Evolutionary conservation across 1,284 basidiomycete species (phyloP), one percentile per base, ranked within the genome.

Genomic region (Mycosarcoma mackinlayi): DNA sequence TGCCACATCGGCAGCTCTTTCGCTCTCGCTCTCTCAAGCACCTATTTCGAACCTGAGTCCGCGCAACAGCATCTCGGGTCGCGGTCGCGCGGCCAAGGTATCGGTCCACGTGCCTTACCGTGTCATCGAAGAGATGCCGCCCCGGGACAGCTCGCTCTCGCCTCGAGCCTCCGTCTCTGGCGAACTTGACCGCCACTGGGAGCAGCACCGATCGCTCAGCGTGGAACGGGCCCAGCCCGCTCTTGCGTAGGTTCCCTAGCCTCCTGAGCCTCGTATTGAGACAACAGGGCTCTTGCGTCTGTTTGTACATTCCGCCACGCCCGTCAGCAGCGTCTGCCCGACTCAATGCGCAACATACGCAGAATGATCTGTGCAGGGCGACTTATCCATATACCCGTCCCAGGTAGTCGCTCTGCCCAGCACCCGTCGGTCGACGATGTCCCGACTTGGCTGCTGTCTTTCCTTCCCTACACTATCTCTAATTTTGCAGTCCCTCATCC

Each of bases 61-160:
- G 18, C 59, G 59, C 46, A 62, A 25, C 59, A 68, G 59, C 65
- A 62, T 68, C 37, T 62, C 65, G 16, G 59, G 54, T 18, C 59
- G 59, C 18, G 50, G 57, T 1, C 54, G 59, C 13, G 50, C 46
- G 6, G 50, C 60, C 50, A 62, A 58, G 42, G 47, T 56, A 2
- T 58, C 56, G 18, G 57, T 71, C 19, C 62, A 66, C 19, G 58
- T 71, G 11, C 57, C 60, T 14, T 55, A 57, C 24, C 53, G 49
- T 28, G 53, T 62, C 16, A 44, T 52, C 3, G 55, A 60, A 19
- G 61, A 53, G 48, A 28, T 50, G 14, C 39, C 53, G 25, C 40
- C 38, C 3, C 37, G 41, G 6, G 53, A 51, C n/a, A n/a, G 41
- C 50, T 49, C 65, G 2, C 13, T 62, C 51, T 61, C 64, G 23